Percentiles rank a stretch among this genome's conserved stretches.
These are phyloP conservation scores for Ophiocordyceps camponoti-saundersi DNA, from an alignment of 2,329 filamentous ascomycete genomes.

Conservation along the genomic window DNA sequence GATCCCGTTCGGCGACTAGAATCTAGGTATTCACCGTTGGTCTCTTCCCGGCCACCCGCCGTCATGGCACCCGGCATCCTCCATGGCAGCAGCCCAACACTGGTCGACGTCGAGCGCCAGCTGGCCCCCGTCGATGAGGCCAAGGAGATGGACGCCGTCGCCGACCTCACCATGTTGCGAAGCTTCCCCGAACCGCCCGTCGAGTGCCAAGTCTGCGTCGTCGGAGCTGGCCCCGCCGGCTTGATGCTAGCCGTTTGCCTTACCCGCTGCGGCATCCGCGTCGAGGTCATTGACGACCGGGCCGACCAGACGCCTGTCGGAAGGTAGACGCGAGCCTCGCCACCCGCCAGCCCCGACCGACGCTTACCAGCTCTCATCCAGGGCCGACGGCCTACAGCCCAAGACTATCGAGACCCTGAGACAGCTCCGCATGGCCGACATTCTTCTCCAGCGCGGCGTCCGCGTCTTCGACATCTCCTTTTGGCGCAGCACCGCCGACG, in stretches of 20 bases:
- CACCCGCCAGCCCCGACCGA: background rate
- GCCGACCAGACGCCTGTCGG: constrained; percentile 51
- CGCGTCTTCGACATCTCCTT: constrained; percentile 61
- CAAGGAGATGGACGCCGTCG: constrained; percentile 18
- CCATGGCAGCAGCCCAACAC: constrained; percentile 1
- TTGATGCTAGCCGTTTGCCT: constrained; percentile 39
- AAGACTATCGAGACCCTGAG: constrained; percentile 65
- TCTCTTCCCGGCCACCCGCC: too few species aligned
- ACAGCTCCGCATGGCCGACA: constrained; percentile 56
- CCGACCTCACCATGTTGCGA: constrained; percentile 29
- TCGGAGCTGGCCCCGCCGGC: constrained; percentile 38
- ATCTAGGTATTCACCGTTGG: too few species aligned
- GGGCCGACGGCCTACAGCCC: constrained; percentile 57
- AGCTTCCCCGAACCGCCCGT: constrained; percentile 29
- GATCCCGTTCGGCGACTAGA: background rate
- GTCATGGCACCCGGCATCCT: constrained; percentile 8
- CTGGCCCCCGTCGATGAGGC: constrained; percentile 7
- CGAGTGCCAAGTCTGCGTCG: constrained; percentile 30
- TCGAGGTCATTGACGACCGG: constrained; percentile 51
- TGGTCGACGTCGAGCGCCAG: constrained; percentile 4
- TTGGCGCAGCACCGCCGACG: constrained; percentile 39
- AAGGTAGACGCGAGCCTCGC: constrained; percentile 15
- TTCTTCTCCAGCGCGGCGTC: constrained; percentile 47
- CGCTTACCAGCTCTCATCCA: constrained; percentile 10
- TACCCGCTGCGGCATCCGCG: constrained; percentile 47